Percentiles rank a stretch among this genome's conserved stretches.
Conservation (phyloP, 2,329 filamentous ascomycete genomes). For the Colletotrichum scovillei region DNA sequence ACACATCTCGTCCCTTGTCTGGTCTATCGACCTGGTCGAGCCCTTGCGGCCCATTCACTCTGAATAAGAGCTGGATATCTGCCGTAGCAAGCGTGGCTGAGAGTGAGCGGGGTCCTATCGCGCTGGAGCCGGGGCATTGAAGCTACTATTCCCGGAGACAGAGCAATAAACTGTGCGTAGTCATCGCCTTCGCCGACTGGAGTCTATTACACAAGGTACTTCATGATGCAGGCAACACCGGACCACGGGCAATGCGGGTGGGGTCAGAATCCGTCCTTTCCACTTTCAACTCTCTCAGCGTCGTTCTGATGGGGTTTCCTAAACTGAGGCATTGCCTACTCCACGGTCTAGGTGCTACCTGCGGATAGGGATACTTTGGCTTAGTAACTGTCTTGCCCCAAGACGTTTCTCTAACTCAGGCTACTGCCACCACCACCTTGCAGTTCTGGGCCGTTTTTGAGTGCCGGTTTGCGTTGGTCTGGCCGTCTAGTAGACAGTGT, state of each 20-base stretch:
- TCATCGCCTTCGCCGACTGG: neutral
- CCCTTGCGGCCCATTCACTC: neutral
- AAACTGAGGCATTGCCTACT: neutral
- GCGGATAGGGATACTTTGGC: no score
- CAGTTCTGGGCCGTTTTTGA: conserved; percentile 28
- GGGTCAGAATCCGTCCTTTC: no score
- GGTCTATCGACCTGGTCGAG: neutral
- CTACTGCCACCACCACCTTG: neutral
- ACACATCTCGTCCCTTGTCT: neutral
- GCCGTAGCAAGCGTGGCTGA: neutral
- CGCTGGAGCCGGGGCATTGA: neutral
- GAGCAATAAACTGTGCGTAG: neutral
- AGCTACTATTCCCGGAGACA: neutral
- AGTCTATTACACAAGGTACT: neutral
- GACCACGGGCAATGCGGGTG: neutral
- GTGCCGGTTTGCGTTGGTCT: conserved; percentile 20
- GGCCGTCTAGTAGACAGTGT: neutral
- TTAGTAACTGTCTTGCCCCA: neutral
- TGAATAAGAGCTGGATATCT: neutral
- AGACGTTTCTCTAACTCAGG: neutral
- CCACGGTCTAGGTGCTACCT: neutral
- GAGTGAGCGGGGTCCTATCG: neutral
- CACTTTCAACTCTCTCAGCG: no score
- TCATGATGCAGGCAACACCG: neutral
- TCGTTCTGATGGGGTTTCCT: neutral